Evolutionary conservation across 805 yeast genomes (phyloP).

Genomic region (Ascoidea asiatica): DNA sequence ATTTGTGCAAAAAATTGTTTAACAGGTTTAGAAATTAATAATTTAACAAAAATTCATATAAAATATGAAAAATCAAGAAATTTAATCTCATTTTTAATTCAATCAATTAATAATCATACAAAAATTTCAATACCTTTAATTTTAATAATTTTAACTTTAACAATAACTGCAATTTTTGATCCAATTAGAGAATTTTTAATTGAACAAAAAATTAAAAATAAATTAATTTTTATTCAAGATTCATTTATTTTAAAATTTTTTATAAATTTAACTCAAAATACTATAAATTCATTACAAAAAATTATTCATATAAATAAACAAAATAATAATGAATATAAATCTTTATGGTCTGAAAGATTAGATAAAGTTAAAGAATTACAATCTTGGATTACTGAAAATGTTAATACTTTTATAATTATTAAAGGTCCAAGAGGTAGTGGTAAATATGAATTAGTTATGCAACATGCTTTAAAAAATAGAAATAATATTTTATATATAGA

Average conservation of each 20-base stretch:
- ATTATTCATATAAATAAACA: conserved; percentile 20
- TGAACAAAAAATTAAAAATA: conserved; percentile 55
- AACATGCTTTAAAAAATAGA: conserved; percentile 48
- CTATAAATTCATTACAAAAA: conserved; percentile 22
- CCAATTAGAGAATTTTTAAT: conserved; percentile 81
- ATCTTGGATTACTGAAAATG: conserved; percentile 77
- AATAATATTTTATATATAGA: conserved; percentile 56
- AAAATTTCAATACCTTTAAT: conserved; percentile 71
- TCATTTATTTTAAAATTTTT: too few relatives aligned
- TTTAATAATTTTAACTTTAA: conserved; percentile 64
- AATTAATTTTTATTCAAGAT: conserved; percentile 5
- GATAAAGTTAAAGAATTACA: conserved; percentile 56
- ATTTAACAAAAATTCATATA: conserved; percentile 58
- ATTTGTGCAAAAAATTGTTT: conserved; percentile 83
- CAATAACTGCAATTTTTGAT: conserved; percentile 80
- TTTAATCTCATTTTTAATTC: conserved; percentile 33
- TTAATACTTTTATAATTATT: conserved; percentile 79
- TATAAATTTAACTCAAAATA: conserved; percentile 14
- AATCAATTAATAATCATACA: conserved; percentile 60
- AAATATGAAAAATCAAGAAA: conserved; percentile 54
- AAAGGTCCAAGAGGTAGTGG: conserved; percentile 97
- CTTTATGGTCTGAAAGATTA: conserved; percentile 59
- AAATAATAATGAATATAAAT: conserved; percentile 15
- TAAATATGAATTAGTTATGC: conserved; percentile 63
- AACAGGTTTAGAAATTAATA: conserved; percentile 59